Evolutionary conservation across 1,284 basidiomycete species (phyloP).

Genomic region (Sporisorium reilianum): DNA sequence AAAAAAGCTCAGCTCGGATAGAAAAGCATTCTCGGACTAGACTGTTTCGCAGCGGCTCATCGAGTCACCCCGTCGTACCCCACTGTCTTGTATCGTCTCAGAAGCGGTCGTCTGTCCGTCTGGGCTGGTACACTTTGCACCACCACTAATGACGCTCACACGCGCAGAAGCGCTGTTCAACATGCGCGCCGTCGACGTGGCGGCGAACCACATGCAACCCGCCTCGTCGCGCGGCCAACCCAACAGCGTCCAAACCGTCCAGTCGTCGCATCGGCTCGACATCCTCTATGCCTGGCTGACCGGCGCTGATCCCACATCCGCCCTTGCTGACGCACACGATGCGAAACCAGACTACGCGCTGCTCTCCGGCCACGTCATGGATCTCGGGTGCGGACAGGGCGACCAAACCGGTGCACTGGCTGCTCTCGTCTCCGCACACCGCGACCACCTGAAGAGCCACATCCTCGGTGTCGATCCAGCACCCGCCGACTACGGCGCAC

Average conservation of each 20-base stretch:
- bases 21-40: too few species aligned
- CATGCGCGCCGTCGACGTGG: slow-evolving; percentile 19
- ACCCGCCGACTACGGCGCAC: slow-evolving; percentile 17
- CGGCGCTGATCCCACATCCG: slow-evolving; percentile 11
- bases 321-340: not conserved
- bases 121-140: too few species aligned
- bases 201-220: slow-evolving; percentile 19
- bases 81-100: too few species aligned
- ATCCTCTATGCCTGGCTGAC: slow-evolving; percentile 30
- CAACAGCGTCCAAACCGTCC: slow-evolving; percentile 17
- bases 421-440: slow-evolving; percentile 4
- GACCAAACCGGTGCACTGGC: slow-evolving; percentile 24
- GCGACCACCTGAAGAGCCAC: not conserved
- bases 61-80: too few species aligned
- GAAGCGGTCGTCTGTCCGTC: too few species aligned
- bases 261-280: slow-evolving; percentile 35
- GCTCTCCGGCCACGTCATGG: slow-evolving; percentile 22
- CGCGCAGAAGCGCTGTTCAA: slow-evolving; percentile 24
- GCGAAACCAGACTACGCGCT: slow-evolving; percentile 5
- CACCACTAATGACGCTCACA: slow-evolving; percentile 14
- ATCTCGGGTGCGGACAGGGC: slow-evolving; percentile 33
- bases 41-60: too few species aligned
- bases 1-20: too few species aligned
- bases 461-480: slow-evolving; percentile 26
- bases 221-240: slow-evolving; percentile 5